Conservation (phyloP, 768 basidiomycete genomes). For the Serendipita indica region DNA sequence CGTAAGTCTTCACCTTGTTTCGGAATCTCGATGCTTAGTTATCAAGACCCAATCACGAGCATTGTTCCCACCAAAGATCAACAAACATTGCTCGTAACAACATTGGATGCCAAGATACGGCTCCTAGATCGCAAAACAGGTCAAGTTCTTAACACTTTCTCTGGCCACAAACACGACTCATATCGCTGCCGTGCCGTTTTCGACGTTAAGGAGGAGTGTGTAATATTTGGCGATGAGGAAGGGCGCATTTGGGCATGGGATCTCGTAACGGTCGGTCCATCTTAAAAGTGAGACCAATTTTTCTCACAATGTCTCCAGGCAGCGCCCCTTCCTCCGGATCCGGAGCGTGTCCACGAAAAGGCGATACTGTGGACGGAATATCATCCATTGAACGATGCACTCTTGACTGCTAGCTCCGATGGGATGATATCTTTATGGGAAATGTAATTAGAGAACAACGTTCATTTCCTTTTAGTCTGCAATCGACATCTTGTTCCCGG, state of each 20-base stretch:
- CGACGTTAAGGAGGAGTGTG: slow-evolving; percentile 63
- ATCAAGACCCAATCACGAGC: slow-evolving; percentile 70
- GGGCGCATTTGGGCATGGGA: slow-evolving; percentile 90
- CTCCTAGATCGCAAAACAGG: slow-evolving; percentile 77
- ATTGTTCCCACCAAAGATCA: slow-evolving; percentile 65
- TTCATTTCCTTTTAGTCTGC: no score
- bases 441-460: no score
- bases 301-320: slow-evolving; percentile 33
- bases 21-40: background rate
- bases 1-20: slow-evolving; percentile 36
- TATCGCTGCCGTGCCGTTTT: slow-evolving; percentile 76
- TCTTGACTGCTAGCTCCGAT: slow-evolving; percentile 83
- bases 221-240: slow-evolving; percentile 81
- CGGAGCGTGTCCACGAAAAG: slow-evolving; percentile 65
- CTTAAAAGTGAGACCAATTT: background rate
- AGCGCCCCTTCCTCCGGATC: slow-evolving; percentile 50
- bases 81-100: slow-evolving; percentile 67
- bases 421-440: slow-evolving; percentile 83
- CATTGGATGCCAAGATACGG: slow-evolving; percentile 71
- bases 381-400: slow-evolving; percentile 61
- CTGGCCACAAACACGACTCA: slow-evolving; percentile 53
- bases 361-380: slow-evolving; percentile 86
- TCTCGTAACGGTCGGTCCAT: slow-evolving; percentile 57
- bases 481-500: no score
- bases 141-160: slow-evolving; percentile 71